Conservation (phyloP, 257 asterid species). For the Ballota nigra region DNA sequence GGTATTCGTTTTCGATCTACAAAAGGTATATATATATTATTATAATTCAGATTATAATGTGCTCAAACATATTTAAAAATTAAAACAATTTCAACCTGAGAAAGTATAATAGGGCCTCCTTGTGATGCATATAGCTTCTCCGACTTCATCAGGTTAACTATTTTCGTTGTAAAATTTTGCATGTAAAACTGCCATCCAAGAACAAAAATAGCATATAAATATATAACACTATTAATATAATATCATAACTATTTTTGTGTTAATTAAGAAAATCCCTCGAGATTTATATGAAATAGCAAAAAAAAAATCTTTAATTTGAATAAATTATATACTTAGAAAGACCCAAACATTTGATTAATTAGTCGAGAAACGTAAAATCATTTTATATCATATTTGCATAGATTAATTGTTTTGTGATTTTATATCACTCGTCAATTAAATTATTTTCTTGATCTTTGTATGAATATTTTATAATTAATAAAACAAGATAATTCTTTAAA, state of each 20-base stretch:
- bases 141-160: conserved; percentile 71
- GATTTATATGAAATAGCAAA: too few species aligned
- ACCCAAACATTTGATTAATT: too few species aligned
- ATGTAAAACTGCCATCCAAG: conserved; percentile 44
- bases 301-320: background rate
- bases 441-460: too few species aligned
- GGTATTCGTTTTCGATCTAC: conserved; percentile 92
- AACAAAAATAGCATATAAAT: background rate
- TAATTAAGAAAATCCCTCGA: too few species aligned
- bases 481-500: too few species aligned
- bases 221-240: background rate
- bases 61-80: background rate
- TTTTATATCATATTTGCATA: too few species aligned
- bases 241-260: background rate
- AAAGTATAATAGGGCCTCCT: conserved; percentile 87
- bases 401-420: too few species aligned
- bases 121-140: conserved; percentile 79
- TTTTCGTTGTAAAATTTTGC: conserved; percentile 66
- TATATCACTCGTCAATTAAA: too few species aligned
- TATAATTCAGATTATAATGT: background rate
- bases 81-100: conserved; percentile 49
- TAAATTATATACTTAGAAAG: too few species aligned
- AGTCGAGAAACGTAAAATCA: background rate
- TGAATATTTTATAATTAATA: too few species aligned
- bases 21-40: background rate